Evolutionary conservation across 306 rosid genomes (phyloP).

Genomic region (Chamaecrista fasciculata): DNA sequence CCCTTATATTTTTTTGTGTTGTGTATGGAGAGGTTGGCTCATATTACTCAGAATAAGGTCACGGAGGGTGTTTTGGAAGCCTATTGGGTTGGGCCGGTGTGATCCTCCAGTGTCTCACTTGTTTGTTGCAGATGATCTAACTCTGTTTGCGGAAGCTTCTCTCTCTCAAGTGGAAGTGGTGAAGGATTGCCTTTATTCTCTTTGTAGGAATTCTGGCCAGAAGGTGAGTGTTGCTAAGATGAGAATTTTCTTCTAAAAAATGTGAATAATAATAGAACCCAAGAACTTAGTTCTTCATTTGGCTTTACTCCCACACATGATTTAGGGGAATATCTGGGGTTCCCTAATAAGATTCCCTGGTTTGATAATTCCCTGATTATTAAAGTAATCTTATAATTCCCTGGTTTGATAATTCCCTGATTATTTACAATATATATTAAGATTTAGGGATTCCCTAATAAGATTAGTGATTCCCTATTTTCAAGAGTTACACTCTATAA

Average conservation of each 20-base stretch:
- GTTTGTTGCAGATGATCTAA: neutral
- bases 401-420: no score
- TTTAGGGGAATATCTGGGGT: neutral
- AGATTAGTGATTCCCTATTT: no score
- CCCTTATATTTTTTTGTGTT: neutral
- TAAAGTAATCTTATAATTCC: no score
- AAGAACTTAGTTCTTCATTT: no score
- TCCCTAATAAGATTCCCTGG: no score
- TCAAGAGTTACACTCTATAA: no score
- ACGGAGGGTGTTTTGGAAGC: neutral
- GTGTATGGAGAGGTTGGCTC: neutral
- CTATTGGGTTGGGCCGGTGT: neutral
- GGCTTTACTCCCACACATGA: neutral
- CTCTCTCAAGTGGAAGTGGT: neutral
- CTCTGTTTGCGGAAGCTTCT: neutral
- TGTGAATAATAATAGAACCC: neutral
- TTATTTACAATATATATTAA: no score
- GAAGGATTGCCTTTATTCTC: neutral
- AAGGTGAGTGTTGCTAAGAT: neutral
- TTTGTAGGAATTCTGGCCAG: neutral
- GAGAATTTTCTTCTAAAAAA: no score
- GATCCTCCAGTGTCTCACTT: neutral
- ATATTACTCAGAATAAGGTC: no score
- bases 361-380: no score
- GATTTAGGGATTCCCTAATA: no score